Evolutionary conservation across 345 rosid species (phyloP).

Genomic region (Pugionium cornutum): DNA sequence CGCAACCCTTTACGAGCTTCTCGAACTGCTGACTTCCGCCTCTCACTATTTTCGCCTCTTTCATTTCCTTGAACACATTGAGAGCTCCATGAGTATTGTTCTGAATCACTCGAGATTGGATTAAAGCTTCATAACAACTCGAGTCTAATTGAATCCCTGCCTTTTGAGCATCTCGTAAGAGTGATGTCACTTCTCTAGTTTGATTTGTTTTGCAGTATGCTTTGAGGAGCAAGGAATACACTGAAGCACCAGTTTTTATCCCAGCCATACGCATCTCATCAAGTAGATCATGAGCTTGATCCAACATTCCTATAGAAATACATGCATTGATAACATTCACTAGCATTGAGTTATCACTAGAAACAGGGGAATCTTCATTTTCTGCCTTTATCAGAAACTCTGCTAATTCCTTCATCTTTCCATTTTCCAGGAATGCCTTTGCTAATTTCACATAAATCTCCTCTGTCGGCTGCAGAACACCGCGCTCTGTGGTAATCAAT

Average conservation of each 20-base stretch:
- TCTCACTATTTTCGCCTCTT: slow-evolving; percentile 61
- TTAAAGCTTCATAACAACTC: slow-evolving; percentile 69
- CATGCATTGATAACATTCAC: slow-evolving; percentile 71
- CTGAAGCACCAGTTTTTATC: slow-evolving; percentile 63
- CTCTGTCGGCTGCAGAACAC: slow-evolving; percentile 83
- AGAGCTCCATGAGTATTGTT: slow-evolving; percentile 80
- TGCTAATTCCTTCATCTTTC: slow-evolving; percentile 69
- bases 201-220: slow-evolving; percentile 74
- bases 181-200: slow-evolving; percentile 59
- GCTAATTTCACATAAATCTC: slow-evolving; percentile 66
- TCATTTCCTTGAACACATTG: slow-evolving; percentile 75
- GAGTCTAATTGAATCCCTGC: slow-evolving; percentile 92
- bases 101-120: slow-evolving; percentile 59
- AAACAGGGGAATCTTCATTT: slow-evolving; percentile 65
- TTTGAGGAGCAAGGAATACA: slow-evolving; percentile 68
- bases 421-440: slow-evolving; percentile 77
- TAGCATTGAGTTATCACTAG: slow-evolving; percentile 66
- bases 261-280: slow-evolving; percentile 88
- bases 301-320: slow-evolving; percentile 85
- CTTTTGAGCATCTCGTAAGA: slow-evolving; percentile 76
- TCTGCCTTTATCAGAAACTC: slow-evolving; percentile 73
- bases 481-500: slow-evolving; percentile 64
- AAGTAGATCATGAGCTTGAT: slow-evolving; percentile 88
- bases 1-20: slow-evolving; percentile 64
- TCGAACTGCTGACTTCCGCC: slow-evolving; percentile 62